phyloP scores from a whole-genome alignment of 257 asterid species.

The Forsythia suspensa region DNA sequence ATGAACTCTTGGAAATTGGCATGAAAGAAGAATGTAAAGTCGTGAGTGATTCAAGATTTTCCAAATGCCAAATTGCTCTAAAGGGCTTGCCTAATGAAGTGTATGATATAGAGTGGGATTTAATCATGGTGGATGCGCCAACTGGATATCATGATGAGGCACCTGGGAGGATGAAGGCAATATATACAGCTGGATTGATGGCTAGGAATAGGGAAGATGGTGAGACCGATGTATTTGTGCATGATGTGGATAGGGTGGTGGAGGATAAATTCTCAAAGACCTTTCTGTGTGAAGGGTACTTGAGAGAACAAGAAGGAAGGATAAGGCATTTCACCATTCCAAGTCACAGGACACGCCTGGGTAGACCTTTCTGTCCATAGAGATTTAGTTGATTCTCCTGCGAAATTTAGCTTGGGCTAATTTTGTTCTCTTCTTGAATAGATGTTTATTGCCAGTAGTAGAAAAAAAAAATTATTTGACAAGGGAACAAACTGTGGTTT shows the following conservation, averaged over 20 bases:
- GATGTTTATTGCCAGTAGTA: background rate
- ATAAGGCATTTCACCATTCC: constrained; percentile 79
- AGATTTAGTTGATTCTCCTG: background rate
- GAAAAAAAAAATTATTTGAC: background rate
- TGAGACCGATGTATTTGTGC: constrained; percentile 84
- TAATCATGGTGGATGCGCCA: constrained; percentile 94
- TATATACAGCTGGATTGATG: constrained; percentile 80
- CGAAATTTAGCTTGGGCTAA: background rate
- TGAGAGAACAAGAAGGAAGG: constrained; percentile 64
- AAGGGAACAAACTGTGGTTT: background rate
- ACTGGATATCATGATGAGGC: constrained; percentile 78
- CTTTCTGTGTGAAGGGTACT: constrained; percentile 75
- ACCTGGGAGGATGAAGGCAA: constrained; percentile 88
- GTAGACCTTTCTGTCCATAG: constrained; percentile 74
- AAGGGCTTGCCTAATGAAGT: constrained; percentile 59
- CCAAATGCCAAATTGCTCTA: constrained; percentile 62
- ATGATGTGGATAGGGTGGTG: constrained; percentile 76
- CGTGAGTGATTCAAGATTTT: constrained; percentile 71
- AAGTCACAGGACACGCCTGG: constrained; percentile 53
- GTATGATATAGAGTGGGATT: constrained; percentile 77
- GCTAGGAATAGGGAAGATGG: constrained; percentile 70
- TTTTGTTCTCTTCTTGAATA: background rate
- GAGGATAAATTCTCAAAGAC: constrained; percentile 76
- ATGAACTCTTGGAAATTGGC: constrained; percentile 56
- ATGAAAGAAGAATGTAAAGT: constrained; percentile 49